Conservation (phyloP, 441 rosid species). For the Gossypium schwendimanii region DNA sequence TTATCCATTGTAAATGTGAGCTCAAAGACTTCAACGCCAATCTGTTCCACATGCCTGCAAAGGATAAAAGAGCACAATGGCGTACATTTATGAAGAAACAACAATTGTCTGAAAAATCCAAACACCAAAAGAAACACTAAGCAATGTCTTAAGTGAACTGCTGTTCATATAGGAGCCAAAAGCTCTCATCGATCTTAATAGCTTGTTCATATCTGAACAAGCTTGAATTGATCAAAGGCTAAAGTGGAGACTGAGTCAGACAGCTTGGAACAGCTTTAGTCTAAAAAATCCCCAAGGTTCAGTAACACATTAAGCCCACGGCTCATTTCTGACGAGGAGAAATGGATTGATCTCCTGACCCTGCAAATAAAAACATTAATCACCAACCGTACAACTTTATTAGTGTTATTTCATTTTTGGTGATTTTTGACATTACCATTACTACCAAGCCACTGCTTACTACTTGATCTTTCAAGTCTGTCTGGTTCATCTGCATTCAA, state of each 20-base stretch:
- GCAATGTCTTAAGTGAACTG: constrained; percentile 32
- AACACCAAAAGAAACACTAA: constrained; percentile 37
- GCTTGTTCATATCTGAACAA: not conserved
- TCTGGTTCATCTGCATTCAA: constrained; percentile 18
- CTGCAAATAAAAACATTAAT: constrained; percentile 23
- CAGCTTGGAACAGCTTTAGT: not conserved
- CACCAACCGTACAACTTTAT: constrained; percentile 5
- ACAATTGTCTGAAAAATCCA: constrained; percentile 30
- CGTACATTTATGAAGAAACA: constrained; percentile 43
- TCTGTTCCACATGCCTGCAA: constrained; percentile 63
- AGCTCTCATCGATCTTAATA: constrained; percentile 19
- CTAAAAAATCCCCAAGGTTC: not conserved
- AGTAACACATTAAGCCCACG: not conserved
- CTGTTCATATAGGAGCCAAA: constrained; percentile 18
- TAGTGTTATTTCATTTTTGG: not conserved
- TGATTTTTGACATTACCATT: constrained; percentile 21
- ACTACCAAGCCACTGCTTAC: constrained; percentile 8
- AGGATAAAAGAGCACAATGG: constrained; percentile 41
- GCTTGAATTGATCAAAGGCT: constrained; percentile 4
- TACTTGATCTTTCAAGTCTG: constrained; percentile 1
- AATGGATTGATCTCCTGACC: constrained; percentile 21
- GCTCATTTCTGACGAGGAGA: constrained; percentile 11
- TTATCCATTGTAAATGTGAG: constrained; percentile 42
- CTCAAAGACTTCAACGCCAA: constrained; percentile 44
- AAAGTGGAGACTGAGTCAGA: not conserved